Percentiles rank a stretch among this genome's conserved stretches.
phyloP scores from a whole-genome alignment of 176 grass and related monocot species.

The Carex scoparia region DNA sequence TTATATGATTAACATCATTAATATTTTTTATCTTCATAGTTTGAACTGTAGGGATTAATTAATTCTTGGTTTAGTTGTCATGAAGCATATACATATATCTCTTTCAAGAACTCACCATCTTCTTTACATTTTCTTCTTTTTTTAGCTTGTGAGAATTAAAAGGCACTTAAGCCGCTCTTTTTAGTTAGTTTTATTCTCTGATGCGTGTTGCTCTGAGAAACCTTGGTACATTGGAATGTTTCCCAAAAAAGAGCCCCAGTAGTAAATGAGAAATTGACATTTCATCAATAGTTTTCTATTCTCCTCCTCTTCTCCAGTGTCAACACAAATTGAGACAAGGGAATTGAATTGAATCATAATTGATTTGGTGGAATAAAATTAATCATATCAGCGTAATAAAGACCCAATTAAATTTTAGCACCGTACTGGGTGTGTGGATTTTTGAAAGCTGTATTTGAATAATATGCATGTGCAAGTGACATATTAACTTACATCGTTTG shows the following conservation, averaged over 20 bases:
- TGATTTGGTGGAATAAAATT: background rate
- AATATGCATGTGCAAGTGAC: background rate
- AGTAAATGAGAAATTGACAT: background rate
- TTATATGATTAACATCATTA: no score
- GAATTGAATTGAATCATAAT: background rate
- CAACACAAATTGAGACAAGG: background rate
- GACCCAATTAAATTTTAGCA: background rate
- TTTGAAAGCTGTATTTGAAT: background rate
- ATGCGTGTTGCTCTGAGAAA: constrained; percentile 11
- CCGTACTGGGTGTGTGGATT: background rate
- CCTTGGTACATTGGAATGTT: background rate
- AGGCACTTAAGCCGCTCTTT: background rate
- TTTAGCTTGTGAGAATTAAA: background rate
- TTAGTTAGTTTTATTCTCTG: constrained; percentile 4
- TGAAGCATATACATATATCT: background rate
- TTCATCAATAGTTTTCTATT: background rate
- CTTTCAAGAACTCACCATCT: background rate
- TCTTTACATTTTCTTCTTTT: background rate
- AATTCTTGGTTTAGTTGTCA: background rate
- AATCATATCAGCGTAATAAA: background rate
- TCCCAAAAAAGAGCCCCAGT: background rate
- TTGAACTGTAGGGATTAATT: no score
- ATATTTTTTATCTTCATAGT: no score
- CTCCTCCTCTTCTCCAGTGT: background rate
- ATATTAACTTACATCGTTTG: background rate